These are phyloP conservation scores for Bruguiera hainesii DNA, from an alignment of 441 rosid genomes.

Conservation along the genomic window DNA sequence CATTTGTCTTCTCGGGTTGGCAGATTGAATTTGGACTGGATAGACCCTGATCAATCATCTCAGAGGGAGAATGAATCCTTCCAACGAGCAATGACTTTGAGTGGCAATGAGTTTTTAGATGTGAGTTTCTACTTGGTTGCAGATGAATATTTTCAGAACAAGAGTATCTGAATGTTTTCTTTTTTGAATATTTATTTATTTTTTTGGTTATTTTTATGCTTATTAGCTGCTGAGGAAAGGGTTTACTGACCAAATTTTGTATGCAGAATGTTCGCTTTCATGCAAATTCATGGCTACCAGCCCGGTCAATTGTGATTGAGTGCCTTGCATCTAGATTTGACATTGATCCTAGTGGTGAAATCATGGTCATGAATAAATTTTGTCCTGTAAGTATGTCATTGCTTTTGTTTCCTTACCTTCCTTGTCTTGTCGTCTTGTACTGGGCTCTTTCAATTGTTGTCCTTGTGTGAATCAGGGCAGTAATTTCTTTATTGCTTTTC, in stretches of 20 bases:
- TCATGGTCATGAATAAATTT: conserved; percentile 60
- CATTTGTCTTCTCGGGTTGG: conserved; percentile 86
- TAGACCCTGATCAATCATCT: conserved; percentile 81
- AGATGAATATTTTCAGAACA: background rate
- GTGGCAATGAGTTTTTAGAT: conserved; percentile 79
- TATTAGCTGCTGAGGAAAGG: background rate
- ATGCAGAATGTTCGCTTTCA: conserved; percentile 67
- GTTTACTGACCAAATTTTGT: background rate
- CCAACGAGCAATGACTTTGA: conserved; percentile 66
- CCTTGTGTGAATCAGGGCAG: background rate
- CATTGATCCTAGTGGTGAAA: conserved; percentile 74
- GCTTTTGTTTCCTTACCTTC: background rate
- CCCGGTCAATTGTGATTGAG: conserved; percentile 73
- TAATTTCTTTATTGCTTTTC: background rate
- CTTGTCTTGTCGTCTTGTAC: background rate
- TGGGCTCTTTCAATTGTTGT: background rate
- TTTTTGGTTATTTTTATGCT: background rate
- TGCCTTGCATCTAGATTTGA: conserved; percentile 60
- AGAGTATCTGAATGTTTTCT: background rate
- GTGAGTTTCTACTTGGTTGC: conserved; percentile 40
- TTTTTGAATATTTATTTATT: background rate
- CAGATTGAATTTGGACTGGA: conserved; percentile 87
- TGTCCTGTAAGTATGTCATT: conserved; percentile 66
- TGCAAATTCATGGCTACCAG: conserved; percentile 85
- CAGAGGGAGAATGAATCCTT: conserved; percentile 91